Evolutionary conservation across 108 stramenopile species (phyloP).

Genomic region (Stephanodiscus triporus): DNA sequence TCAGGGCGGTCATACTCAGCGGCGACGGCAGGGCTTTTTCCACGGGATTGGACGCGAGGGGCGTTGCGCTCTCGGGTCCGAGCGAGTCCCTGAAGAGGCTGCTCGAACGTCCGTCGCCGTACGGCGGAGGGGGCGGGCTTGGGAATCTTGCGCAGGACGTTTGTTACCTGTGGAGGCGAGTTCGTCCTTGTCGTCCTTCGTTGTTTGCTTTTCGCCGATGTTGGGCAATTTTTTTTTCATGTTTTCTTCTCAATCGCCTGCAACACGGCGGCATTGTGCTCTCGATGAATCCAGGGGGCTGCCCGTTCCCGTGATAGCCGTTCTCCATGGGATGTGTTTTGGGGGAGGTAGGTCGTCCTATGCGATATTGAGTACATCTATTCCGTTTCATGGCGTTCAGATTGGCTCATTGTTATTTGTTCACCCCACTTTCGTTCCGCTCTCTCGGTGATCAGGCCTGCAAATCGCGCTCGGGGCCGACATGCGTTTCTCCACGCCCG

Average conservation of each 20-base stretch:
- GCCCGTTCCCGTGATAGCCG: conserved; percentile 87
- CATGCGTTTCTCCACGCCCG: conserved; percentile 76
- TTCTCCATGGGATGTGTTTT: conserved; percentile 88
- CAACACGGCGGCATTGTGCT: neutral
- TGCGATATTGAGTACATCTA: neutral
- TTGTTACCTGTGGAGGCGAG: conserved; percentile 76
- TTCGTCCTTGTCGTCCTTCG: neutral
- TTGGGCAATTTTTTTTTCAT: neutral
- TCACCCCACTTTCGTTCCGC: too few species aligned
- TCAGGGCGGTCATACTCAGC: conserved; percentile 74
- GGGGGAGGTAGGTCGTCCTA: conserved; percentile 64
- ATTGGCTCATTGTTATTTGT: neutral
- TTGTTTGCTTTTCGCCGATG: neutral
- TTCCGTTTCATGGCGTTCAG: neutral
- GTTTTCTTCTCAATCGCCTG: neutral
- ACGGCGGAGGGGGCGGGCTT: conserved; percentile 50
- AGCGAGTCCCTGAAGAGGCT: conserved; percentile 39
- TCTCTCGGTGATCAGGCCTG: conserved; percentile 41
- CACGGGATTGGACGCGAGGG: conserved; percentile 84
- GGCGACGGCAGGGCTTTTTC: conserved; percentile 85
- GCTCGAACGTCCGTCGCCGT: conserved; percentile 62
- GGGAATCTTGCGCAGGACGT: conserved; percentile 92
- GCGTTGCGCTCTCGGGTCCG: conserved; percentile 52
- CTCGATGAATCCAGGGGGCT: conserved; percentile 44
- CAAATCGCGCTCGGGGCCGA: conserved; percentile 93